Conservation (phyloP, 208 protist genomes). For the Trypanosoma theileri region DNA sequence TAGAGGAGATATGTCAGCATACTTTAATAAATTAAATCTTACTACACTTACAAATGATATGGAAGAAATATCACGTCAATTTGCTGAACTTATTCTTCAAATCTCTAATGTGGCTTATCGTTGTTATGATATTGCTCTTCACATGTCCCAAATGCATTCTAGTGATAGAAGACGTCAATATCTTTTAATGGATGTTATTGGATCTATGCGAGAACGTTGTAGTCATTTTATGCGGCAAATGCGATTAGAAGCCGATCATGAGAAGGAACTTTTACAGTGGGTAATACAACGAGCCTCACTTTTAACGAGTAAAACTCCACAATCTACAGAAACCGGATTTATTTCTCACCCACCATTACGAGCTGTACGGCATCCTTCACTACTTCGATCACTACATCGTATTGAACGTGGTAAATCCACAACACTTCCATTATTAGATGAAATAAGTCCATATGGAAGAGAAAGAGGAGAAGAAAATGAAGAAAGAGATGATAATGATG, state of each 20-base stretch:
- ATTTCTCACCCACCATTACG: constrained; percentile 26
- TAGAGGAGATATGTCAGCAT: constrained; percentile 28
- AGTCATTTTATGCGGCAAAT: constrained; percentile 41
- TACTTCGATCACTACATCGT: constrained; percentile 39
- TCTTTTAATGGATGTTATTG: constrained; percentile 31
- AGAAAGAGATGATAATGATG: background rate
- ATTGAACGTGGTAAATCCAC: constrained; percentile 26
- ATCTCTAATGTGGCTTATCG: constrained; percentile 25
- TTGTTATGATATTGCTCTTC: constrained; percentile 34
- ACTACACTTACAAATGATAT: constrained; percentile 34
- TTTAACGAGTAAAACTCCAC: background rate
- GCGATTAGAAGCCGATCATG: constrained; percentile 35
- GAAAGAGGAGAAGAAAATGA: background rate
- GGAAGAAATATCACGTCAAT: constrained; percentile 22
- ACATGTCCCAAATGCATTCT: constrained; percentile 21
- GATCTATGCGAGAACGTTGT: constrained; percentile 37
- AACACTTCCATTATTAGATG: background rate
- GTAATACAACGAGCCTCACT: constrained; percentile 47
- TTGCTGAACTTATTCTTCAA: constrained; percentile 27
- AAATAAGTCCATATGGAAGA: background rate
- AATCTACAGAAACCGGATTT: background rate
- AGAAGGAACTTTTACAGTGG: constrained; percentile 53
- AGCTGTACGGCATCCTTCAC: constrained; percentile 28
- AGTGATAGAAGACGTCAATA: constrained; percentile 15
- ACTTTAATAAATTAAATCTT: constrained; percentile 39